Conservation (phyloP, 83 land plant species). For the Picea abies region DNA sequence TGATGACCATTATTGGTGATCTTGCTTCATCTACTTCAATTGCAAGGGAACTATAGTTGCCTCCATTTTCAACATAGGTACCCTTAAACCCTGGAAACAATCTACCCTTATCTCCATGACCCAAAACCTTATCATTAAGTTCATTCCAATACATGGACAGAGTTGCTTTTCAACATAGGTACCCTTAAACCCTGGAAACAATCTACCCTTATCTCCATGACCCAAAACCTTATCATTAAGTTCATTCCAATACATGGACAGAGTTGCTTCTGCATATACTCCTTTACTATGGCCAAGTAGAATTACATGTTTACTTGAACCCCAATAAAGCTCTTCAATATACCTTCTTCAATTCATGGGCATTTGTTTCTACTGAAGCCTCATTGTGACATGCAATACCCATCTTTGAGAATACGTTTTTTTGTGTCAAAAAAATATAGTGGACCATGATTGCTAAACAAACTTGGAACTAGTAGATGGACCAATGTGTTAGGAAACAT, state of each 20-base stretch:
- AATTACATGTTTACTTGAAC: slow-evolving; percentile 77
- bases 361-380: slow-evolving; percentile 99
- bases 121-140: slow-evolving; percentile 77
- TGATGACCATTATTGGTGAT: too few species aligned
- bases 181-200: too few species aligned
- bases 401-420: slow-evolving; percentile 73
- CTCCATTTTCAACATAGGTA: too few species aligned
- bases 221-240: slow-evolving; percentile 76
- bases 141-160: slow-evolving; percentile 93
- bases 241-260: slow-evolving; percentile 89
- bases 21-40: too few species aligned
- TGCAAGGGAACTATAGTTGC: too few species aligned
- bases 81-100: too few species aligned
- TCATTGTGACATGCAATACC: slow-evolving; percentile 86
- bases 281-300: slow-evolving; percentile 98
- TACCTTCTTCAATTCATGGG: slow-evolving; percentile 81
- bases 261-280: slow-evolving; percentile 94
- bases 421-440: slow-evolving; percentile 85
- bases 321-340: slow-evolving; percentile 93
- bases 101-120: too few species aligned
- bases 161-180: too few species aligned
- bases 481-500: slow-evolving; percentile 71
- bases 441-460: slow-evolving; percentile 91
- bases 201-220: too few species aligned
- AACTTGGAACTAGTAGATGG: slow-evolving; percentile 83